Evolutionary conservation across 1,139 yeast species (phyloP), one percentile per base, ranked within the genome.

Genomic region (Pneumocystis sp.): DNA sequence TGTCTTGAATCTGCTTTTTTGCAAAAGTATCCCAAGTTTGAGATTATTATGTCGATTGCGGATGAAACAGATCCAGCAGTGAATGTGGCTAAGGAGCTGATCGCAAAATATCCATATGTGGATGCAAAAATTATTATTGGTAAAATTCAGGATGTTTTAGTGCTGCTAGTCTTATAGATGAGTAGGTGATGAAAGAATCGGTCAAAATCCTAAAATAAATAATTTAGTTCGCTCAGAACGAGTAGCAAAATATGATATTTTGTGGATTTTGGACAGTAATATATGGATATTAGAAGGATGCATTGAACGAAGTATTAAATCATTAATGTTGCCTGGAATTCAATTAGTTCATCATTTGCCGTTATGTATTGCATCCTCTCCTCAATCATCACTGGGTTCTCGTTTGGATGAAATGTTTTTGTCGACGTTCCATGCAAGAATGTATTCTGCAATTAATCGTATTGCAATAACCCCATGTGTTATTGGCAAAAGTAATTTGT

Each of bases 261-360:
- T 89, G 17, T 89, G 97, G 96, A 83, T 89, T n/a, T 80, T 88
- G 77, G 97, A 89, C 74, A 85, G 93, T 60, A 89, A 89, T 72
- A 95, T 87, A 7, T 87, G 91, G 89, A 88, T 87, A 1, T 76
- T 84, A 59, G 82, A 86, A 0, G 82, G 85, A 56, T 81, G 89
- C 0, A 76, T 89, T 69, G 75, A 78, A n/a, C 81, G 91, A 67
- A 86, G 95, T 0, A 85, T 88, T 4, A 76, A 74, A 29, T 77
- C 86, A 10, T 78, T 88, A 69, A 74, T 77, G 61, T 68, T 70
- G 39, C 79, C 79, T n/a, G 83, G 67, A 10, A 69, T 88, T 59
- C 83, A 83, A 70, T 76, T 89, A 67, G 88, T 89, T 0, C 96
- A 89, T 73, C 96, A 89, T 74, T 82, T 87, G 17, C 95, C 95